Percentiles rank a stretch among this genome's conserved stretches.
These are phyloP conservation scores for Podospora tetraspora DNA, from an alignment of 495 filamentous ascomycete genomes.

Conservation along the genomic window DNA sequence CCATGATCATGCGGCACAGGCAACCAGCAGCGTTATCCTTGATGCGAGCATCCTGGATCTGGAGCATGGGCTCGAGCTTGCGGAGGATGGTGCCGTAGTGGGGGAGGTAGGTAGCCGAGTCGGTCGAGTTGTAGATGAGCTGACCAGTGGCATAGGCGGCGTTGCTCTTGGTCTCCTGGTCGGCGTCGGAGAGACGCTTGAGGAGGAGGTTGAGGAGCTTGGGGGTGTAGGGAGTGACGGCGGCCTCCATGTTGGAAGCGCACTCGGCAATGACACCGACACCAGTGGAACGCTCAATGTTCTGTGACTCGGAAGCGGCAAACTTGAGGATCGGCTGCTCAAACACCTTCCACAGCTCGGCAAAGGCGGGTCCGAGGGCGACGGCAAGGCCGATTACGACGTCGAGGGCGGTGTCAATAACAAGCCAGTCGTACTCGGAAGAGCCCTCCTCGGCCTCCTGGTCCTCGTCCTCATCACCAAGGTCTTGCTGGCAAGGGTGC, in stretches of 20 bases:
- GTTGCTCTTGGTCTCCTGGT: slow-evolving; percentile 89
- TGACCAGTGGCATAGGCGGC: slow-evolving; percentile 86
- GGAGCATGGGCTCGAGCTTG: slow-evolving; percentile 79
- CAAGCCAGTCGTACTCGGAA: slow-evolving; percentile 95
- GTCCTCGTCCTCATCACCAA: slow-evolving; percentile 69
- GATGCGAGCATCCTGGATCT: slow-evolving; percentile 66
- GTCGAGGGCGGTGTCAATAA: slow-evolving; percentile 90
- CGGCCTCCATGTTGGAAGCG: slow-evolving; percentile 73
- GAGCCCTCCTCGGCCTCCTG: slow-evolving; percentile 62
- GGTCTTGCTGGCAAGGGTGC: slow-evolving; percentile 89
- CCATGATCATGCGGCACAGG: slow-evolving; percentile 83
- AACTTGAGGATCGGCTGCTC: slow-evolving; percentile 86
- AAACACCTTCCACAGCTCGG: slow-evolving; percentile 86
- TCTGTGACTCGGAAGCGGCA: slow-evolving; percentile 68
- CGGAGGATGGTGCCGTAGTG: slow-evolving; percentile 68
- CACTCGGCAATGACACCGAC: slow-evolving; percentile 92
- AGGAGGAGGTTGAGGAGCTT: slow-evolving; percentile 73
- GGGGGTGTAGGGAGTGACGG: slow-evolving; percentile 70
- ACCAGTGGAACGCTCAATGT: slow-evolving; percentile 78
- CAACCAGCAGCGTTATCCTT: slow-evolving; percentile 95
- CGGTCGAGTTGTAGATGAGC: slow-evolving; percentile 71
- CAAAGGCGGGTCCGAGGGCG: slow-evolving; percentile 75
- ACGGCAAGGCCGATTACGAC: slow-evolving; percentile 76
- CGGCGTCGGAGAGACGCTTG: slow-evolving; percentile 83
- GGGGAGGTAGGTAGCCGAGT: slow-evolving; percentile 63